phyloP scores from a whole-genome alignment of 768 basidiomycete genomes.

The Lactarius psammicola region DNA sequence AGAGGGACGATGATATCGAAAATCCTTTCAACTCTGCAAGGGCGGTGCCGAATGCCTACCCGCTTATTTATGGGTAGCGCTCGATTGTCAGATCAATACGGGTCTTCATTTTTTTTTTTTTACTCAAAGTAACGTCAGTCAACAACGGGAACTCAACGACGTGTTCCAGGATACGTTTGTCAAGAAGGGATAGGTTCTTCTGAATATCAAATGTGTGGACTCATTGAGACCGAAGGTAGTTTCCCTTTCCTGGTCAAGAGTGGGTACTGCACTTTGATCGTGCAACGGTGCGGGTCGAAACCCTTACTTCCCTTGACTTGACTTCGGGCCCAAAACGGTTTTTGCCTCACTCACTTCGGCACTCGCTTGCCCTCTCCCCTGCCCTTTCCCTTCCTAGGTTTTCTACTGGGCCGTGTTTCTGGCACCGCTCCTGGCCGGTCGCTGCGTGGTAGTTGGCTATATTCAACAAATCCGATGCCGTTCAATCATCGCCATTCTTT shows the following conservation, averaged over 20 bases:
- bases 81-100: slow-evolving; percentile 17
- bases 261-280: slow-evolving; percentile 14
- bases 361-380: slow-evolving; percentile 19
- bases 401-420: slow-evolving; percentile 18
- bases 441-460: slow-evolving; percentile 16
- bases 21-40: slow-evolving; percentile 10
- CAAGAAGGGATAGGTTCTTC: slow-evolving; percentile 16
- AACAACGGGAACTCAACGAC: slow-evolving; percentile 4
- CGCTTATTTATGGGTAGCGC: slow-evolving; percentile 9
- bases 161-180: slow-evolving; percentile 1
- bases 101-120: slow-evolving; percentile 20
- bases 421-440: slow-evolving; percentile 23
- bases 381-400: slow-evolving; percentile 14
- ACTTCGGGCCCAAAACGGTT: slow-evolving; percentile 24
- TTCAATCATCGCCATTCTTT: slow-evolving; percentile 21
- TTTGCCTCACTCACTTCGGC: slow-evolving; percentile 19
- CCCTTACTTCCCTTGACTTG: slow-evolving; percentile 18
- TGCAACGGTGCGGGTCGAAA: slow-evolving; percentile 21
- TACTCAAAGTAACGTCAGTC: slow-evolving; percentile 13
- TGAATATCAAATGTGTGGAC: slow-evolving; percentile 20
- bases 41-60: slow-evolving; percentile 10
- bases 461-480: slow-evolving; percentile 27
- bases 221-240: slow-evolving; percentile 15
- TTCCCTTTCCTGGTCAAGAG: slow-evolving; percentile 18
- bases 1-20: slow-evolving; percentile 11